Evolutionary conservation across 2,329 filamentous ascomycete species (phyloP), one percentile per base, ranked within the genome.

Genomic region (Claviceps cyperi): DNA sequence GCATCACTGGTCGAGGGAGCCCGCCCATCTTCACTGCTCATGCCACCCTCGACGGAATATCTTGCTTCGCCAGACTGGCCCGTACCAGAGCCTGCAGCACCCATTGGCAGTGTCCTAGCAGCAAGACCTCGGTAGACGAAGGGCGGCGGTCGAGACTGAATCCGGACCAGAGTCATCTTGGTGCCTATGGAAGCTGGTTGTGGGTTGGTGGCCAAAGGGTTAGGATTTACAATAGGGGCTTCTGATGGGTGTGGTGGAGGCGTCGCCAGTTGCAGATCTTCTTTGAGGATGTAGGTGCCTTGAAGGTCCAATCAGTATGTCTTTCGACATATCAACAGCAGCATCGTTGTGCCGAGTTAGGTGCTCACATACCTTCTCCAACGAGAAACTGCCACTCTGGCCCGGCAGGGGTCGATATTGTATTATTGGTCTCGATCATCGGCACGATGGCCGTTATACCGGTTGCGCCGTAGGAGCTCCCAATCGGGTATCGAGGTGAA

Each of bases 191-290:
- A 89, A 3, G 87, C 88, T n/a, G 90, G 86, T 49, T 84, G 81
- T 5, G 89, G 83, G 17, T 77, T 84, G 5, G 91, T 96, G 39
- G 88, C 84, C 41, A 98, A 78, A 24, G 92, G 92, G 62, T 97
- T 98, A 43, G 86, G 84, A 62, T 94, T 96, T 51, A 85, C 70
- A 40, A 90, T 70, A 21, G 89, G 90, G 13, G 87, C 83, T 72
- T 98, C 92, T 53, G 90, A 95, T 21, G 92, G 92, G 68, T 98
- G 92, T 14, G 90, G 90, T 55, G 91, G 91, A 51, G 92, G 92
- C 36, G 90, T 96, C 43, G 92, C 91, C 51, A 98, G 82, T 57
- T 89, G 84, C 28, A 98, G 72, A 64, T 95, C 87, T 68, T 98
- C 91, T 64, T 89, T 84, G 43, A 97, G 78, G 21, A 86, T 76